Conservation (phyloP, 192 early-diverging fungal genomes). For the Dimargaris xerosporica region DNA sequence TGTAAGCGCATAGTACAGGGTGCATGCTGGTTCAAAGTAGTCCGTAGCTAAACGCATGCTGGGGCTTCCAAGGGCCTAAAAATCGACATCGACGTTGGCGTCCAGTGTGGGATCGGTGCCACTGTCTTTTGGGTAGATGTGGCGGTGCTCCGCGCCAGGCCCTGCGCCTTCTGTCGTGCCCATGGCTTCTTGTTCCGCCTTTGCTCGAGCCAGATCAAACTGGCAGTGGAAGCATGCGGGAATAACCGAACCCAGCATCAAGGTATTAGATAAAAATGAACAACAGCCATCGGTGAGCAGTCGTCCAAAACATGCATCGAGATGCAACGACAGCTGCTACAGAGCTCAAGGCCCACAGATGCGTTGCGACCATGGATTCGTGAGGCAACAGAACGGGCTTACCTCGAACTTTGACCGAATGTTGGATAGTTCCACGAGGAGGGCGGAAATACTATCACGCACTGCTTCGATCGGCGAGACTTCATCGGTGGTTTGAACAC, state of each 20-base stretch:
- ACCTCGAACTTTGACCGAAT: not conserved
- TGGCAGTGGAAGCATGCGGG: not conserved
- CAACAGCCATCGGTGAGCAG: not conserved
- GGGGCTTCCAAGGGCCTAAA: too few species aligned
- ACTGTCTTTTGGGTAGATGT: not conserved
- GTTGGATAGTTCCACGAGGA: not conserved
- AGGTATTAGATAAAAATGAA: not conserved
- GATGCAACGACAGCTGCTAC: not conserved
- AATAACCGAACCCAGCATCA: not conserved
- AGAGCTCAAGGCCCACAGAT: not conserved
- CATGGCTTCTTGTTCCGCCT: constrained; percentile 5
- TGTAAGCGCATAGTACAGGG: too few species aligned
- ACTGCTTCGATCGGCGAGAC: constrained; percentile 53
- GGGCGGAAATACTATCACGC: not conserved
- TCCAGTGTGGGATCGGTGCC: not conserved
- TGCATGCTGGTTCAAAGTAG: too few species aligned
- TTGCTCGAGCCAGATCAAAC: constrained; percentile 1
- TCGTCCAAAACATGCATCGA: not conserved
- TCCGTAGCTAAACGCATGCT: too few species aligned
- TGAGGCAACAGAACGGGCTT: not conserved
- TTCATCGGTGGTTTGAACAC: constrained; percentile 78
- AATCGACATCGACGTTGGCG: constrained; percentile 6
- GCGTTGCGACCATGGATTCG: not conserved
- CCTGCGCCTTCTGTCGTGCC: not conserved
- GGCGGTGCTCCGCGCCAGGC: not conserved